Evolutionary conservation across 2,329 filamentous ascomycete genomes (phyloP), one percentile per base, ranked within the genome.

Genomic region (Cladosporium cucumerinum): DNA sequence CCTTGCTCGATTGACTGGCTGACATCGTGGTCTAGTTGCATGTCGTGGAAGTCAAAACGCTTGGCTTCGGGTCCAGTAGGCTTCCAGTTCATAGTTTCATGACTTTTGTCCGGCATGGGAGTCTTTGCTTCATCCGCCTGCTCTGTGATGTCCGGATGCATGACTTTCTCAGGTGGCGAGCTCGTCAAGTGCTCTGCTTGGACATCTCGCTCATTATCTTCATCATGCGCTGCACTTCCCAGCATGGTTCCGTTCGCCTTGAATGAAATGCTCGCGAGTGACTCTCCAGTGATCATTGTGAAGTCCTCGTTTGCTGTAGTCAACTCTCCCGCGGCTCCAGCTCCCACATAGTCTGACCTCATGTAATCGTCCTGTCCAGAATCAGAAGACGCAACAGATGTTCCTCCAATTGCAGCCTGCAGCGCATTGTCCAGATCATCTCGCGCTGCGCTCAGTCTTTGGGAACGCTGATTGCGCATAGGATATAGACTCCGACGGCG

Each of bases 271-370:
- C 71, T 74, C 36, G 77, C 77, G 34, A 84, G 68, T 1, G 81
- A 82, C 39, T 82, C 79, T 12, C 82, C 73, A 2, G 81, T 82
- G 1, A 84, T 76, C 78, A 84, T 82, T 65, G 79, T 84, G 70
- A 84, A 83, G 61, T 79, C 80, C 68, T 83, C 81, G 66, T 81
- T 82, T 51, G 80, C 75, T n/a, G 82, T 73, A 0, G 81, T 82
- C 11, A 77, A 76, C 46, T 83, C 81, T 25, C 81, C 81, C 3
- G 69, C 65, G 54, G 36, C 55, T 30, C 55, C 55, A 46, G 55
- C 55, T 7, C 34, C 55, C 18, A 30, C 16, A 7, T 8, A 25
- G 11, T 57, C 65, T 2, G 30, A 49, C 8, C 16, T 25, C 8
- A 58, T 36, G 3, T 58, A 39, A 18, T 58, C 55, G 2, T 58